Conservation (phyloP, 2,329 filamentous ascomycete genomes). For the Cladophialophora bantiana region DNA sequence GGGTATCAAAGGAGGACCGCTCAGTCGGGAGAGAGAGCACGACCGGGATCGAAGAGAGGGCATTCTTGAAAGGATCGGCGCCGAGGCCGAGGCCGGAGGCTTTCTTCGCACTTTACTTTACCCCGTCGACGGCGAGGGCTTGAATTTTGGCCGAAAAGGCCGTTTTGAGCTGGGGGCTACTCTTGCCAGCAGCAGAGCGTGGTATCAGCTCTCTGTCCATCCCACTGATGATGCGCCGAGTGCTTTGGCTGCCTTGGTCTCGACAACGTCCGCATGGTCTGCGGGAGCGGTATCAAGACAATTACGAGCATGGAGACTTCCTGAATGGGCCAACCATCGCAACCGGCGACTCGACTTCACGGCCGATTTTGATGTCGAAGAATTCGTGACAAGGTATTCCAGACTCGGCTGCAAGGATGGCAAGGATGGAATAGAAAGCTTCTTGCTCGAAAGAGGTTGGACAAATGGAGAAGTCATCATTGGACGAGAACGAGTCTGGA, state of each 20-base stretch:
- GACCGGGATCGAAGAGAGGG: slow-evolving; percentile 82
- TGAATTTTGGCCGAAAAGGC: slow-evolving; percentile 77
- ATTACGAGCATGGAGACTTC: slow-evolving; percentile 87
- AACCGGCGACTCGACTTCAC: slow-evolving; percentile 94
- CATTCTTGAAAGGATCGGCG: slow-evolving; percentile 83
- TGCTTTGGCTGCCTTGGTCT: slow-evolving; percentile 73
- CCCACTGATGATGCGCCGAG: slow-evolving; percentile 86
- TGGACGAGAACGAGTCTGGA: slow-evolving; percentile 92
- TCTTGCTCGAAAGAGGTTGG: slow-evolving; percentile 94
- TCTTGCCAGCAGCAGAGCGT: slow-evolving; percentile 84
- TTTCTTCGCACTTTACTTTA: slow-evolving; percentile 85
- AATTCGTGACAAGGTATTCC: slow-evolving; percentile 84
- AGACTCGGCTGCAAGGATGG: slow-evolving; percentile 87
- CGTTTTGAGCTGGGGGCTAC: slow-evolving; percentile 78
- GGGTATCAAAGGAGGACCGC: slow-evolving; percentile 72
- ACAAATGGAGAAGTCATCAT: slow-evolving; percentile 96
- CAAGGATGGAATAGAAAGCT: slow-evolving; percentile 89
- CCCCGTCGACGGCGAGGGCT: slow-evolving; percentile 77
- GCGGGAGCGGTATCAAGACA: slow-evolving; percentile 91
- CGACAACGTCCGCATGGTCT: slow-evolving; percentile 86
- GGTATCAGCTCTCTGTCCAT: slow-evolving; percentile 92
- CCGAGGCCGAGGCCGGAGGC: slow-evolving; percentile 80
- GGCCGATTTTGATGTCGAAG: slow-evolving; percentile 91
- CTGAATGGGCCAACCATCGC: slow-evolving; percentile 94
- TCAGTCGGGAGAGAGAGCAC: slow-evolving; percentile 75